Conservation (phyloP, 345 rosid genomes). For the Mangifera indica region DNA sequence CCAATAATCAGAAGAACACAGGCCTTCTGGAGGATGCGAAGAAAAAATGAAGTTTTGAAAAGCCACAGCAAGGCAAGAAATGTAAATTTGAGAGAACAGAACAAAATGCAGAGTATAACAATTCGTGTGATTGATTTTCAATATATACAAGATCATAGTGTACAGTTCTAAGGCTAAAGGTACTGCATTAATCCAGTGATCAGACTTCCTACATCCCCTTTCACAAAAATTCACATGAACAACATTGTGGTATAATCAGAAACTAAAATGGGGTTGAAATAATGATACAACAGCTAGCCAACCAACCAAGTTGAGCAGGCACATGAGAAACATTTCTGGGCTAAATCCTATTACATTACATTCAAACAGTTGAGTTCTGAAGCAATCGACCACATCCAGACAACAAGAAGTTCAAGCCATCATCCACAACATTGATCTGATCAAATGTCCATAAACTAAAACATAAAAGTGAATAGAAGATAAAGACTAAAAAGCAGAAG, state of each 20-base stretch:
- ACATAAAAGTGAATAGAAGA: slow-evolving; percentile 30
- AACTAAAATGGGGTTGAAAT: slow-evolving; percentile 2
- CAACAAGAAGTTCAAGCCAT: slow-evolving; percentile 32
- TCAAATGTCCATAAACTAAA: slow-evolving; percentile 29
- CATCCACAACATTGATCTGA: slow-evolving; percentile 37
- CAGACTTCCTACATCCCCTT: slow-evolving; percentile 20
- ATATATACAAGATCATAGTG: slow-evolving; percentile 21
- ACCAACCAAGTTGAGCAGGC: slow-evolving; percentile 25
- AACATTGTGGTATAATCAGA: neutral
- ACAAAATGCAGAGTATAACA: neutral
- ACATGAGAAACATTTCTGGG: slow-evolving; percentile 32
- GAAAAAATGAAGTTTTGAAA: too few species aligned
- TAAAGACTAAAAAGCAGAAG: slow-evolving; percentile 26
- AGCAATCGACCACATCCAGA: slow-evolving; percentile 33
- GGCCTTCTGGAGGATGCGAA: too few species aligned
- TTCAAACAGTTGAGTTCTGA: slow-evolving; percentile 29
- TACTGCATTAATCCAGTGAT: slow-evolving; percentile 1
- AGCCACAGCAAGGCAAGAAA: too few species aligned
- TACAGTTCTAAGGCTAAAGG: slow-evolving; percentile 12
- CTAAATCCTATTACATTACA: slow-evolving; percentile 44
- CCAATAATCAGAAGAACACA: too few species aligned
- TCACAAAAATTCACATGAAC: slow-evolving; percentile 9
- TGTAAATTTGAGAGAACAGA: neutral
- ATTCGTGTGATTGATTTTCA: neutral
- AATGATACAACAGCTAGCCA: slow-evolving; percentile 36